Conservation (phyloP, 176 grass and related monocot genomes). For the Phoenix dactylifera region DNA sequence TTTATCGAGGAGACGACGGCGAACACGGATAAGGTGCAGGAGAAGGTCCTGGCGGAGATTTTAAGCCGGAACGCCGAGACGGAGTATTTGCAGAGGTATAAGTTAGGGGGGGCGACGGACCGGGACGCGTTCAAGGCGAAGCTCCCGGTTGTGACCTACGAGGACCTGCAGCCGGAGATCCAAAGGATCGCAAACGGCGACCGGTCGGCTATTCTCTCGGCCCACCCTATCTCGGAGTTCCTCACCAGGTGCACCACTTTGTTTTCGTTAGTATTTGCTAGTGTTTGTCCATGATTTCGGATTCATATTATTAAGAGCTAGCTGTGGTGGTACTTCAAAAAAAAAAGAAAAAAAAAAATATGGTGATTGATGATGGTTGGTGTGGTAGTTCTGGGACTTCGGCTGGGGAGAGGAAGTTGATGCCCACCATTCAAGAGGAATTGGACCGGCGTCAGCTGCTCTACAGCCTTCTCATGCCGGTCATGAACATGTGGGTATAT, state of each 20-base stretch:
- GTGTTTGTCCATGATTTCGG: too few relatives aligned
- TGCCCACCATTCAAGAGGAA: conserved; percentile 11
- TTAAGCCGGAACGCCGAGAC: conserved; percentile 6
- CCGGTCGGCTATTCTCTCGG: conserved; percentile 13
- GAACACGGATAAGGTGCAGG: neutral
- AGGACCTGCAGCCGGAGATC: conserved; percentile 15
- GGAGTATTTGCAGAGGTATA: conserved; percentile 5
- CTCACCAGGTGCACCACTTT: conserved; percentile 2
- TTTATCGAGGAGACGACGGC: conserved; percentile 19
- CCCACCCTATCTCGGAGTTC: conserved; percentile 12
- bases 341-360: too few relatives aligned
- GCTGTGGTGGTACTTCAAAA: too few relatives aligned
- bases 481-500: conserved; percentile 9
- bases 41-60: conserved; percentile 9
- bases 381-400: conserved; percentile 8
- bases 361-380: too few relatives aligned
- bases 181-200: conserved; percentile 15
- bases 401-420: conserved; percentile 14
- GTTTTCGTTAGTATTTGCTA: too few relatives aligned
- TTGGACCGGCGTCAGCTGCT: conserved; percentile 9
- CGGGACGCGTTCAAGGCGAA: conserved; percentile 5
- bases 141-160: conserved; percentile 15
- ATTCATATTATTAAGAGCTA: too few relatives aligned
- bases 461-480: conserved; percentile 20
- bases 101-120: neutral